phyloP scores from a whole-genome alignment of 2,329 filamentous ascomycete genomes.

The Blastomyces gilchristii region DNA sequence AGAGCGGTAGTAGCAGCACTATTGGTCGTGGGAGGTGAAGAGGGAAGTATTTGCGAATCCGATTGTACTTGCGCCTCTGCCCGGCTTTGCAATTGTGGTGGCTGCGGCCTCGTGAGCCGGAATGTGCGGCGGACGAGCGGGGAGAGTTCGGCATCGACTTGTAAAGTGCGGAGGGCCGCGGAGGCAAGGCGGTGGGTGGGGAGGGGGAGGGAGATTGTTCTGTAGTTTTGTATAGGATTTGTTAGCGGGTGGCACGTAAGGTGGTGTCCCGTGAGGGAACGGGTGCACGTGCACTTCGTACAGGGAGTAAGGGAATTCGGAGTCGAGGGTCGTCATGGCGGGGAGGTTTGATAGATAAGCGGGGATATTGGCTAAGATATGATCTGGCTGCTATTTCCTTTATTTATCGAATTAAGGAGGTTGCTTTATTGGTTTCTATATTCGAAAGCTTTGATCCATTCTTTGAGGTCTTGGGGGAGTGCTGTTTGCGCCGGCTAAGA shows the following conservation, averaged over 20 bases:
- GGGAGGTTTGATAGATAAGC: neutral
- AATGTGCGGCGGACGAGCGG: conserved; percentile 67
- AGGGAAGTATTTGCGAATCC: neutral
- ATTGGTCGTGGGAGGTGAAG: neutral
- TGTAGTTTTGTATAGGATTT: conserved; percentile 9
- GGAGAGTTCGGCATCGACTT: conserved; percentile 83
- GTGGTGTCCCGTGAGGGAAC: neutral
- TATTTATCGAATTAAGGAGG: neutral
- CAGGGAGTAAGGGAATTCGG: conserved; percentile 54
- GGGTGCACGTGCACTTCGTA: conserved; percentile 32
- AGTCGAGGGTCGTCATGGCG: conserved; percentile 22
- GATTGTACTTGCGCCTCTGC: neutral
- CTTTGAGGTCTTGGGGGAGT: neutral
- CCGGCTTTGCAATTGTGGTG: conserved; percentile 11
- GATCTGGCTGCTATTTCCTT: neutral
- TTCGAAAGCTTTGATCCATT: neutral
- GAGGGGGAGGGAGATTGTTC: conserved; percentile 64
- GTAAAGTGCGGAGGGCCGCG: conserved; percentile 62
- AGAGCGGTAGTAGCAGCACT: neutral
- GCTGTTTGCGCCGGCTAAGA: neutral
- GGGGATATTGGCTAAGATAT: neutral
- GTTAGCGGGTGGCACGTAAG: too few species aligned
- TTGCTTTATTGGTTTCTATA: neutral
- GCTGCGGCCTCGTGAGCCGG: conserved; percentile 37
- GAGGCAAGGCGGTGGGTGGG: conserved; percentile 67